Percentiles rank a stretch among this genome's conserved stretches.
phyloP scores from a whole-genome alignment of 495 filamentous ascomycete species.

The Chaetomium tenue region DNA sequence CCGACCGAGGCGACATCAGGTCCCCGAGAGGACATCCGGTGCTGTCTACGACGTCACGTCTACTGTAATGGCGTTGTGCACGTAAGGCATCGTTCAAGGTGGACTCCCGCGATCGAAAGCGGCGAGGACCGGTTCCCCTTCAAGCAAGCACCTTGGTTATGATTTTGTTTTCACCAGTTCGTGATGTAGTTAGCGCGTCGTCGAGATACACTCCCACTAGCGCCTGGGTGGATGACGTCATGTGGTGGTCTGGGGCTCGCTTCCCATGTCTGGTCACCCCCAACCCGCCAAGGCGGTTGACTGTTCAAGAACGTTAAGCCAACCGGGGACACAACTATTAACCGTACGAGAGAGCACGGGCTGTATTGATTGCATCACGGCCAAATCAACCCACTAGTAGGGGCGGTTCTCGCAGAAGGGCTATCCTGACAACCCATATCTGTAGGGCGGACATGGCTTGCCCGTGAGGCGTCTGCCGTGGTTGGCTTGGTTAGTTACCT shows the following conservation, averaged over 20 bases:
- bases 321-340: neutral
- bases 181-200: neutral
- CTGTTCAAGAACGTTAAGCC: neutral
- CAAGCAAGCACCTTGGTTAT: neutral
- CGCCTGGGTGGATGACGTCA: conserved; percentile 10
- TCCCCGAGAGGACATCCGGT: neutral
- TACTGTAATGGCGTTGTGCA: neutral
- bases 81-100: neutral
- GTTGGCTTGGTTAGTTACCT: neutral
- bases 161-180: neutral
- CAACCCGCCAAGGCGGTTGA: conserved; percentile 2
- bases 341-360: neutral
- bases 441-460: neutral
- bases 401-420: neutral
- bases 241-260: neutral
- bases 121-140: neutral
- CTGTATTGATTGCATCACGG: neutral
- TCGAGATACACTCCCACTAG: conserved; percentile 10
- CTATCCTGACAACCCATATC: neutral
- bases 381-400: neutral
- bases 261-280: neutral
- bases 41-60: neutral
- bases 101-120: neutral
- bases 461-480: neutral
- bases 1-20: neutral